phyloP scores from a whole-genome alignment of 305 asterid genomes.

The Solanum aculeatissimum region DNA sequence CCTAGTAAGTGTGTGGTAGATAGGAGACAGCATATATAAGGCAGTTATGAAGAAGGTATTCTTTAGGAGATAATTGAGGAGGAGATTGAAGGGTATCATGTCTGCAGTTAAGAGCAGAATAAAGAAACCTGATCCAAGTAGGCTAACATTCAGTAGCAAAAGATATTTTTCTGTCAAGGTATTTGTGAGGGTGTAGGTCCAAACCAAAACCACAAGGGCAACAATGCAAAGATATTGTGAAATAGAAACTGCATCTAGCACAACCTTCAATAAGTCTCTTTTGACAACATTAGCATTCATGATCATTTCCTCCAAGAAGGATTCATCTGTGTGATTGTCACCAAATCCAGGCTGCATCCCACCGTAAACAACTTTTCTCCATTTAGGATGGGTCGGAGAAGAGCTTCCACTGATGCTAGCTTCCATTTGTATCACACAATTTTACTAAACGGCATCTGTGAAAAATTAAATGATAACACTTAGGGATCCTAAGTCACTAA shows the following conservation, averaged over 20 bases:
- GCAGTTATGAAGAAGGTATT: conserved; percentile 67
- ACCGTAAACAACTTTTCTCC: conserved; percentile 89
- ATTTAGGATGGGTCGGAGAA: conserved; percentile 35
- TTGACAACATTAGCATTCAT: conserved; percentile 95
- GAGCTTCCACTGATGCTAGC: conserved; percentile 13
- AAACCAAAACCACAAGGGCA: conserved; percentile 77
- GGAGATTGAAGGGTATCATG: conserved; percentile 34
- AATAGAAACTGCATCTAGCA: conserved; percentile 70
- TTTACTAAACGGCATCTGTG: background rate
- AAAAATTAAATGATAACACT: background rate
- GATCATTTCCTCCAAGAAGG: conserved; percentile 85
- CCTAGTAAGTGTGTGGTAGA: conserved; percentile 75
- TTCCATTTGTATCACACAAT: conserved; percentile 28
- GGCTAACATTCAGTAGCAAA: conserved; percentile 45
- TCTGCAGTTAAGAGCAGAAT: conserved; percentile 59
- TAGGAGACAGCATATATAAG: conserved; percentile 61
- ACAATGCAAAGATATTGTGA: conserved; percentile 80
- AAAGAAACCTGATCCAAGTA: conserved; percentile 61
- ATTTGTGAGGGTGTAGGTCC: conserved; percentile 71
- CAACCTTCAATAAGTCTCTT: conserved; percentile 69
- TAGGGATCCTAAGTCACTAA: background rate
- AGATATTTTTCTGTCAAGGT: conserved; percentile 47
- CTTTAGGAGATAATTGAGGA: conserved; percentile 54
- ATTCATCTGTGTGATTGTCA: conserved; percentile 82
- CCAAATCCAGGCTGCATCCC: conserved; percentile 93